phyloP scores from a whole-genome alignment of 495 filamentous ascomycete genomes.

The Tuber umbilicatum region DNA sequence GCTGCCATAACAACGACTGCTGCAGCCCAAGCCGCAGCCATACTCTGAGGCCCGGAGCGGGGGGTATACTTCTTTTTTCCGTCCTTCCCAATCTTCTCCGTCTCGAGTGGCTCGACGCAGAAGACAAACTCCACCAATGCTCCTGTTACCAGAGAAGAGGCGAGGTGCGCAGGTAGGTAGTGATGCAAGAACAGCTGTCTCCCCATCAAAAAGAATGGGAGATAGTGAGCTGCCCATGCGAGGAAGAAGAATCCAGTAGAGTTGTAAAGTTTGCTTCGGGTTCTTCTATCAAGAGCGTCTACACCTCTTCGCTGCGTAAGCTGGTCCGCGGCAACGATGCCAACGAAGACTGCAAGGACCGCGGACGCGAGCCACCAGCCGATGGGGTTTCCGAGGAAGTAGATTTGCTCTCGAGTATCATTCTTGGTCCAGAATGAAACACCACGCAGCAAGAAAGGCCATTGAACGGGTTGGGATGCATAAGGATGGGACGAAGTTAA shows the following conservation, averaged over 20 bases:
- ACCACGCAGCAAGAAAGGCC: conserved; percentile 92
- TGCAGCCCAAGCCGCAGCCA: conserved; percentile 72
- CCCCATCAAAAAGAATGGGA: conserved; percentile 96
- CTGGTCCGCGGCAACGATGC: conserved; percentile 88
- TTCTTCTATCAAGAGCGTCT: conserved; percentile 85
- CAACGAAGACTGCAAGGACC: conserved; percentile 85
- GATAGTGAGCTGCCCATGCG: conserved; percentile 93
- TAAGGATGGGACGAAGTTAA: conserved; percentile 95
- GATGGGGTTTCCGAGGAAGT: conserved; percentile 94
- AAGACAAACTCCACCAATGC: conserved; percentile 96
- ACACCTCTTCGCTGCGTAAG: conserved; percentile 84
- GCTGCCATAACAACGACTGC: conserved; percentile 59
- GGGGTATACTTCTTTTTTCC: conserved; percentile 49
- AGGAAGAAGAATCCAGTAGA: conserved; percentile 98
- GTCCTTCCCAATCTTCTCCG: conserved; percentile 47
- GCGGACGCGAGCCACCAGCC: conserved; percentile 96
- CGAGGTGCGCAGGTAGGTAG: conserved; percentile 88
- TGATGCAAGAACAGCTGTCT: conserved; percentile 97
- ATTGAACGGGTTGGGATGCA: conserved; percentile 86
- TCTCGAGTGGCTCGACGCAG: conserved; percentile 68
- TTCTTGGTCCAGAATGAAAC: conserved; percentile 99
- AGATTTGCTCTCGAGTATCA: conserved; percentile 92
- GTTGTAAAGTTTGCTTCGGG: conserved; percentile 91
- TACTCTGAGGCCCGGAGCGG: conserved; percentile 69
- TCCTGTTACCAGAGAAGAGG: conserved; percentile 87